Evolutionary conservation across 2,329 filamentous ascomycete genomes (phyloP), one percentile per base, ranked within the genome.

Genomic region (Biscogniauxia mediterranea): DNA sequence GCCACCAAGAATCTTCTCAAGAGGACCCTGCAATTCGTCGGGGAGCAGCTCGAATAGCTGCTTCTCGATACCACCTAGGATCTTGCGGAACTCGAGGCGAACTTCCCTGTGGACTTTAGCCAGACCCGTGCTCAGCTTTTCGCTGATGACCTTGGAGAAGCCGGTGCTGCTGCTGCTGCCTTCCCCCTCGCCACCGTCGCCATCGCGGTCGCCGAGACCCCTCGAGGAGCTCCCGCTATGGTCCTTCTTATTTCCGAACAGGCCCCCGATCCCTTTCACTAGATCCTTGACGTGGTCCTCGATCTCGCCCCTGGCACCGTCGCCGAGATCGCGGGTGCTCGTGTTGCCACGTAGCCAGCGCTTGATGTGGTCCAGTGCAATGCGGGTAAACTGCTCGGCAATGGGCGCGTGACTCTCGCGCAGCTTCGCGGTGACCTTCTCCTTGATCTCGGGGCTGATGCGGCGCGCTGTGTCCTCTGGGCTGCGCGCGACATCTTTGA

Each of bases 401-500:
- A 81, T 74, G 5, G 78, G 73, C 0, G 74, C 75, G 55, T 81
- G 79, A 61, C 79, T 78, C 63, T 77, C 69, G 19, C 74, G 71
- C 19, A 81, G 71, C 68, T 77, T 78, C 5, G 64, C 68, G 38
- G 73, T 76, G 52, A 81, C 76, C 54, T 74, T 72, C 21, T 80
- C 78, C 65, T 80, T 80, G 73, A 81, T 80, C 69, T 80, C 79
- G 3, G 79, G 79, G 50, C 73, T 79, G 58, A 81, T 80, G 54
- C 74, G 59, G 4, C 79, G 78, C 0, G 79, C 79, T 59, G 78
- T 80, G 54, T 80, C 79, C 61, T 81, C 79, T 0, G 79, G 79
- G 61, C 79, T 79, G n/a, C 77, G 74, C 1, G 78, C 70, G 13
- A 75, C 75, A 17, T 80, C 79, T 61, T 79, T 80, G 59, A 81